Evolutionary conservation across 1,139 yeast species (phyloP).

Genomic region (Saccharomyces hybrid): DNA sequence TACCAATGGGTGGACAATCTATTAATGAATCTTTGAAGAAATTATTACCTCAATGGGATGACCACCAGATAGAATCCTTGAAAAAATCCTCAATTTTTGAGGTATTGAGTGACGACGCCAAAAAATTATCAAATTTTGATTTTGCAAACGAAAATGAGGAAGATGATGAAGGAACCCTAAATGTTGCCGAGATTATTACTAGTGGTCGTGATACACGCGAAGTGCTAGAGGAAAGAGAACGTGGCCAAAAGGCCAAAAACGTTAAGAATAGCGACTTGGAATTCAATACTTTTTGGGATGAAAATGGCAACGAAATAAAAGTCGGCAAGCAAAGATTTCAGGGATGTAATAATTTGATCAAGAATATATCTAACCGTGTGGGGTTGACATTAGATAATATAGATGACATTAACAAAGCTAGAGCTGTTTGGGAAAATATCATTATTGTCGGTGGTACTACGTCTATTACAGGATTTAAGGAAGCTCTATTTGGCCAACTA

Average conservation of each 20-base stretch:
- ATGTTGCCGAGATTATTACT: constrained; percentile 85
- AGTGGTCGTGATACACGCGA: constrained; percentile 61
- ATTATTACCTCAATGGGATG: constrained; percentile 51
- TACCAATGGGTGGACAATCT: constrained; percentile 53
- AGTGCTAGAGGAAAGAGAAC: constrained; percentile 51
- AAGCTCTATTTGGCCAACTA: constrained; percentile 55
- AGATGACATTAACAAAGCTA: constrained; percentile 65
- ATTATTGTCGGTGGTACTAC: constrained; percentile 73
- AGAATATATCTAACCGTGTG: constrained; percentile 46
- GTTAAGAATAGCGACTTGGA: constrained; percentile 52
- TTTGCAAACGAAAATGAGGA: constrained; percentile 35
- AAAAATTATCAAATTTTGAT: constrained; percentile 55
- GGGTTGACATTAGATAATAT: constrained; percentile 47
- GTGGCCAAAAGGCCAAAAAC: constrained; percentile 36
- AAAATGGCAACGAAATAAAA: constrained; percentile 44
- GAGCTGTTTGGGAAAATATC: constrained; percentile 81
- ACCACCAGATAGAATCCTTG: constrained; percentile 60
- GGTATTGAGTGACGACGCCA: constrained; percentile 58
- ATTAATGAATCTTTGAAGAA: constrained; percentile 49
- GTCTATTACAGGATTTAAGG: constrained; percentile 67
- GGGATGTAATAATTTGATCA: constrained; percentile 59
- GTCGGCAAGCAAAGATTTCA: constrained; percentile 86
- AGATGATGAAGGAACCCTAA: constrained; percentile 67
- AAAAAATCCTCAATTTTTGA: constrained; percentile 73
- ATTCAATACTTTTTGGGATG: constrained; percentile 58